phyloP scores from a whole-genome alignment of 768 basidiomycete species.

The Rhizopogon salebrosus region DNA sequence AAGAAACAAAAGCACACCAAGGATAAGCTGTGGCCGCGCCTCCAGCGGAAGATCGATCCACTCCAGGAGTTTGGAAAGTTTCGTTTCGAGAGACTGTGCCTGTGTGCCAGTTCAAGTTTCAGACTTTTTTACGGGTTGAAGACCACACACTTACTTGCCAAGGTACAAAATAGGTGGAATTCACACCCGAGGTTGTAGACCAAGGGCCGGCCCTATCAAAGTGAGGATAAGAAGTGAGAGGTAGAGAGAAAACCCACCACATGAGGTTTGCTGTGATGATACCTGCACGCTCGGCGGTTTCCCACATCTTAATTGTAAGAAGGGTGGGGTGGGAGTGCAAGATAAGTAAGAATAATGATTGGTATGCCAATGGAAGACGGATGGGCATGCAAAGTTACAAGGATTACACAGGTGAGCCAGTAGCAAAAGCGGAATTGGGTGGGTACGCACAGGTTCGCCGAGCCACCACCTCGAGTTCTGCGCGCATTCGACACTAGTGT shows the following conservation, averaged over 20 bases:
- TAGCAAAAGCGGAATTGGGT: not conserved
- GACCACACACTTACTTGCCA: conserved; percentile 50
- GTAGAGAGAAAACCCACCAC: conserved; percentile 49
- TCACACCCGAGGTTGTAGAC: conserved; percentile 54
- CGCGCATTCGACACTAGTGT: conserved; percentile 54
- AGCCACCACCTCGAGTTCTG: conserved; percentile 80
- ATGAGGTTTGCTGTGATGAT: conserved; percentile 82
- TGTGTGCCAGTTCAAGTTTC: conserved; percentile 1
- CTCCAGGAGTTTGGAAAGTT: conserved; percentile 70
- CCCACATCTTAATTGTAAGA: conserved; percentile 93
- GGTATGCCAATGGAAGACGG: no score
- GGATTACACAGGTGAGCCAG: not conserved
- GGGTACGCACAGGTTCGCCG: conserved; percentile 71
- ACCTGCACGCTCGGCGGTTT: conserved; percentile 72
- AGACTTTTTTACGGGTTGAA: not conserved
- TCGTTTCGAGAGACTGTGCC: conserved; percentile 63
- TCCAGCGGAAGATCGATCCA: conserved; percentile 80
- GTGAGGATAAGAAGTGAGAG: not conserved
- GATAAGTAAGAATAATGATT: no score
- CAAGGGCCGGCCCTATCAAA: conserved; percentile 75
- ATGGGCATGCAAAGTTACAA: not conserved
- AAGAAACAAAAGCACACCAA: conserved; percentile 39
- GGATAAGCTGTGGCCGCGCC: conserved; percentile 70
- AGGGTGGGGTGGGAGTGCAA: no score
- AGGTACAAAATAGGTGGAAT: conserved; percentile 73